These are phyloP conservation scores for Candida saitoana DNA, from an alignment of 805 yeast genomes.

Conservation along the genomic window DNA sequence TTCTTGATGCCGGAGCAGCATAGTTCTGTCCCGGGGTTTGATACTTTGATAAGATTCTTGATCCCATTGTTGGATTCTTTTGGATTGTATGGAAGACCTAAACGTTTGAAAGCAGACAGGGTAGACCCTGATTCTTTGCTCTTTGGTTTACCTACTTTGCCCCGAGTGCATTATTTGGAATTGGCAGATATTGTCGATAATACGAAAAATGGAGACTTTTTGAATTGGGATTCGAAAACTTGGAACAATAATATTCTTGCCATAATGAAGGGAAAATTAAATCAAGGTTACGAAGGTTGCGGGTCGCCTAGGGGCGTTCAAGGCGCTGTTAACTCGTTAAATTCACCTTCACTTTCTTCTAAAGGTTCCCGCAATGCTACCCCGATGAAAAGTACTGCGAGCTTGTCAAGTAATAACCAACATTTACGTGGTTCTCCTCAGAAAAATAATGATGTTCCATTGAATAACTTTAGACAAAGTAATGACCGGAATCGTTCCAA, in stretches of 20 bases:
- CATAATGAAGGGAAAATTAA: slow-evolving; percentile 32
- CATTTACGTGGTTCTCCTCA: neutral
- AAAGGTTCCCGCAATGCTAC: neutral
- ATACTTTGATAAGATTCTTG: slow-evolving; percentile 43
- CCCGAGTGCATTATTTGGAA: slow-evolving; percentile 41
- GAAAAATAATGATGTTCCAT: neutral
- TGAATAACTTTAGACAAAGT: neutral
- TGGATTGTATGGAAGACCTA: slow-evolving; percentile 45
- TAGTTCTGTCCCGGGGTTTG: slow-evolving; percentile 46
- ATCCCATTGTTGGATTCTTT: slow-evolving; percentile 40
- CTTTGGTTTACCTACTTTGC: slow-evolving; percentile 44
- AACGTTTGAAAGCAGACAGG: slow-evolving; percentile 39
- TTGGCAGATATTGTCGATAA: slow-evolving; percentile 25
- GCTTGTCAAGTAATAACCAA: neutral
- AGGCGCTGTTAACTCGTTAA: slow-evolving; percentile 56
- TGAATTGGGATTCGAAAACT: slow-evolving; percentile 34
- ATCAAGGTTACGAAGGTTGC: slow-evolving; percentile 64
- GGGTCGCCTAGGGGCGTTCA: slow-evolving; percentile 63
- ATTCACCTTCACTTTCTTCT: slow-evolving; percentile 21
- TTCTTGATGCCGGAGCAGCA: slow-evolving; percentile 45
- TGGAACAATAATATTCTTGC: slow-evolving; percentile 31
- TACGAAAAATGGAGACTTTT: slow-evolving; percentile 19
- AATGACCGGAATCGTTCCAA: neutral
- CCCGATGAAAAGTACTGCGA: neutral
- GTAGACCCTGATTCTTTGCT: slow-evolving; percentile 37